Evolutionary conservation across 805 yeast genomes (phyloP), one percentile per base, ranked within the genome.

Genomic region (Starmerella bombicola): DNA sequence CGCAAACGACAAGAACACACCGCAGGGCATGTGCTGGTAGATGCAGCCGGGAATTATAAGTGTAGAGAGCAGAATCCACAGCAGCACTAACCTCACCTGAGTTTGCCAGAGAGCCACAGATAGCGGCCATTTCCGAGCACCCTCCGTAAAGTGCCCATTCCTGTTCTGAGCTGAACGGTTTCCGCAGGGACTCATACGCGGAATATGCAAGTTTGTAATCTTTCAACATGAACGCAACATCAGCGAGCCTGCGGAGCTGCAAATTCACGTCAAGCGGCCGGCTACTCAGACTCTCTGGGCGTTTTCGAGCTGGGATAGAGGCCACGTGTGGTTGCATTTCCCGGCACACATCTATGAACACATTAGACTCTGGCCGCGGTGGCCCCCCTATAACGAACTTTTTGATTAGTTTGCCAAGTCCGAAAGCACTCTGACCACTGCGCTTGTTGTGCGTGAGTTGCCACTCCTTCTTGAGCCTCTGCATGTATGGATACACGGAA

Each of bases 191-290:
- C 45, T 88, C 97, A 57, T 88, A 88, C 1, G 84, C 80, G 1
- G 80, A 66, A 54, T 80, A 78, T 3, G 96, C 91, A 43, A 74
- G 76, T 56, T 78, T 77, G 66, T 80, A 88, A 62, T 91, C 95
- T 28, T 85, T 72, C n/a, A 86, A 61, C 76, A 91, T 82, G 53
- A 88, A 75, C 5, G 85, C 76, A 83, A 93, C 83, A 58, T 91
- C 98, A 0, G 93, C 97, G 21, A 88, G 64, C 55, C 80, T 79
- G 37, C 97, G 66, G 21, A 85, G 67, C 32, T 73, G 67, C 55
- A 82, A 80, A 51, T 84, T 95, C 1, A 42, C 16, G 18, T 47
- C 47, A 19, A 42, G 16, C 22, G 13, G 18, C 18, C 24, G 17
- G 6, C 13, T 10, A 24, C 4, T 4, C 5, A 4, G 13, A 10